These are phyloP conservation scores for Heliocybe sulcata DNA, from an alignment of 1,284 basidiomycete genomes.

Conservation along the genomic window DNA sequence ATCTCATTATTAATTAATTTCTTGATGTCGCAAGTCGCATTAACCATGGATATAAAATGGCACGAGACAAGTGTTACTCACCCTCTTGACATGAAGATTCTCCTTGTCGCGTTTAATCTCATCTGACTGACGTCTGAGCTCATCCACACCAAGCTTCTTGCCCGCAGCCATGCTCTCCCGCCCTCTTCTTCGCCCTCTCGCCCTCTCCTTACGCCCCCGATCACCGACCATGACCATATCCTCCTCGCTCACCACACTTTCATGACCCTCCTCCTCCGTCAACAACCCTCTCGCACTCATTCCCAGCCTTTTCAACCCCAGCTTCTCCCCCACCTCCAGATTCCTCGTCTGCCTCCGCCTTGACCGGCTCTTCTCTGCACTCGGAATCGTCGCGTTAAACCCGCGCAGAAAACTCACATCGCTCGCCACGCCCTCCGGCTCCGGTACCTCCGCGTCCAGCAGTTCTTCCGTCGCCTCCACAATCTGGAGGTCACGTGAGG, in stretches of 20 bases:
- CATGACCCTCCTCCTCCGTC: conserved; percentile 48
- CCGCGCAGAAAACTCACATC: conserved; percentile 74
- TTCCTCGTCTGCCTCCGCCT: conserved; percentile 75
- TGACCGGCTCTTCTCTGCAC: conserved; percentile 69
- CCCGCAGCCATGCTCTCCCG: conserved; percentile 62
- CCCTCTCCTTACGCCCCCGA: conserved; percentile 22
- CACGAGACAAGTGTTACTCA: conserved; percentile 32
- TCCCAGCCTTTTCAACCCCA: conserved; percentile 76
- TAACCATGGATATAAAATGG: conserved; percentile 8
- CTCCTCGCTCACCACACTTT: conserved; percentile 55
- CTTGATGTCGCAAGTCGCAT: conserved; percentile 29
- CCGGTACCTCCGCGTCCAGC: conserved; percentile 66
- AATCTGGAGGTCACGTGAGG: conserved; percentile 78
- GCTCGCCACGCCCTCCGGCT: conserved; percentile 51
- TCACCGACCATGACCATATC: conserved; percentile 53
- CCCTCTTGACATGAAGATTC: conserved; percentile 80
- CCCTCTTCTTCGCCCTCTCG: conserved; percentile 49
- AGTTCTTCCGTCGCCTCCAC: conserved; percentile 78
- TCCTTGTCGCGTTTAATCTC: conserved; percentile 88
- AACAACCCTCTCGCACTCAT: conserved; percentile 73
- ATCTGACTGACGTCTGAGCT: conserved; percentile 72
- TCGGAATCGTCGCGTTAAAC: conserved; percentile 89
- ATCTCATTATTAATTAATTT: conserved; percentile 83
- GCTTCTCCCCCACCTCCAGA: conserved; percentile 59
- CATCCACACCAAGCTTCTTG: conserved; percentile 74